Conservation (phyloP, 2,329 filamentous ascomycete genomes). For the Colletotrichum tamarilloi region DNA sequence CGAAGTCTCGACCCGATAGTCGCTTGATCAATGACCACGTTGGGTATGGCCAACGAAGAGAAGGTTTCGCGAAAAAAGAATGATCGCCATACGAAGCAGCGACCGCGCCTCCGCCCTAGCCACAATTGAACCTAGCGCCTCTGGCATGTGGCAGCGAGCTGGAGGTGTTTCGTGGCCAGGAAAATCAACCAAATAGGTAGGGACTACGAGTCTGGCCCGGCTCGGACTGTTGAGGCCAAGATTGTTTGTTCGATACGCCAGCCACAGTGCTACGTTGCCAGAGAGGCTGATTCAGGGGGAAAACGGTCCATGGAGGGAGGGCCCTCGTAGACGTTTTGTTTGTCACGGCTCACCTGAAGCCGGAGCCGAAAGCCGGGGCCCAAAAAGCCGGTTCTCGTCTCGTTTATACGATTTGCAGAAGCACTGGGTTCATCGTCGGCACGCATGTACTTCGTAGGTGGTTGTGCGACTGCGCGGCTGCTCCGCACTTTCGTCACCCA, state of each 20-base stretch:
- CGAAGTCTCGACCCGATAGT: background rate
- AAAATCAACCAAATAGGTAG: background rate
- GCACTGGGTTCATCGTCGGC: background rate
- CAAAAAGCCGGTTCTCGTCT: conserved; percentile 21
- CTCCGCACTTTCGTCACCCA: background rate
- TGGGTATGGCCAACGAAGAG: background rate
- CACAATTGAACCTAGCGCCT: background rate
- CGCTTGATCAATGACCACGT: background rate
- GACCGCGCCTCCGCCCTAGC: background rate
- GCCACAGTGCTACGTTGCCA: background rate
- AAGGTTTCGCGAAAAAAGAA: background rate
- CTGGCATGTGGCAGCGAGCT: background rate
- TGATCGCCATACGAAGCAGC: background rate
- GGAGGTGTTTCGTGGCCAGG: background rate
- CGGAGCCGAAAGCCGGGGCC: background rate
- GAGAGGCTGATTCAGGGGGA: background rate
- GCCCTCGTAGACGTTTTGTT: background rate
- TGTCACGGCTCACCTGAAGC: background rate
- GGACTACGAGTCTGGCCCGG: background rate
- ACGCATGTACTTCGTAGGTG: background rate
- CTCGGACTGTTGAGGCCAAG: background rate
- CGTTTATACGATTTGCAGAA: background rate
- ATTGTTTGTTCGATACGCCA: background rate
- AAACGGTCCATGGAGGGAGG: background rate
- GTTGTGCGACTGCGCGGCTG: background rate